Evolutionary conservation across 2,329 filamentous ascomycete genomes (phyloP).

Genomic region (Diaporthe sp.): DNA sequence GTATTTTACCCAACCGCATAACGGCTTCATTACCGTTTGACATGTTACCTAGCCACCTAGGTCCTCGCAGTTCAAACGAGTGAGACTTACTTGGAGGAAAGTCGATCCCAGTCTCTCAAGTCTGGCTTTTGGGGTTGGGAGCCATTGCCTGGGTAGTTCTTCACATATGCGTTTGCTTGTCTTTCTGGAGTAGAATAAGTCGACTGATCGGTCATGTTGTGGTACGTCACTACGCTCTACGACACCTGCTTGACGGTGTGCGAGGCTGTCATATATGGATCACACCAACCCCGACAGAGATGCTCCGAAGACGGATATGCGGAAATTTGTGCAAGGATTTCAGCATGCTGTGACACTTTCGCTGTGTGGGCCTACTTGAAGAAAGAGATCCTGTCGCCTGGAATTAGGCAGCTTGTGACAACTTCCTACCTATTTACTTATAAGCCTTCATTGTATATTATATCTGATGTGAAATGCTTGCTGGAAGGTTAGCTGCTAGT

Average conservation of each 20-base stretch:
- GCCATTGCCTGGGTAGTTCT: neutral
- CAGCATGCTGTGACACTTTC: neutral
- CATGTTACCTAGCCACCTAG: neutral
- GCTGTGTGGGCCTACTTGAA: neutral
- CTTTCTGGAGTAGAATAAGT: neutral
- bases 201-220: neutral
- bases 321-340: neutral
- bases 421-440: neutral
- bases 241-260: neutral
- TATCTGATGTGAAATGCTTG: neutral
- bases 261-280: neutral
- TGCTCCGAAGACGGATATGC: neutral
- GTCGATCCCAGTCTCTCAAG: neutral
- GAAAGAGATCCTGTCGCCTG: neutral
- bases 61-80: too few relatives aligned
- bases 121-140: neutral
- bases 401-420: neutral
- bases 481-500: neutral
- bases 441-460: neutral
- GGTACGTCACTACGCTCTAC: neutral
- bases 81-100: neutral
- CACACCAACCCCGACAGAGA: too few relatives aligned
- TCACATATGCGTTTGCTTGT: neutral
- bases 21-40: neutral
- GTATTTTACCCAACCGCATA: neutral